Evolutionary conservation across 2,329 filamentous ascomycete genomes (phyloP).

Genomic region (Hypoxylon sp.): DNA sequence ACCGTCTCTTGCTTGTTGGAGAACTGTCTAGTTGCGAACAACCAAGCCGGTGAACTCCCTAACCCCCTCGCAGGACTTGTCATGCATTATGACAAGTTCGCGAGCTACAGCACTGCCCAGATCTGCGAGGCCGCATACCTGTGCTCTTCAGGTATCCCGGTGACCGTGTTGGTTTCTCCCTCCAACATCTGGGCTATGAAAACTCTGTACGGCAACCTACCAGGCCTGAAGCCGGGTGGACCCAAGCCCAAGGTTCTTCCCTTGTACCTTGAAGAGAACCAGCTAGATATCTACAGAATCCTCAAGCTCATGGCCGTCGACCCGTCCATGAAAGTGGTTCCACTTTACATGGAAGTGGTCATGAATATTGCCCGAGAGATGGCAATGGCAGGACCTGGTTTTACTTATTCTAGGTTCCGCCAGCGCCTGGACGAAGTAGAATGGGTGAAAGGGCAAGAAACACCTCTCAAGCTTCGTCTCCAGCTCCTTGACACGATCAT

Average conservation of each 20-base stretch:
- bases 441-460: constrained; percentile 50
- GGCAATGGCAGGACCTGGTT: constrained; percentile 48
- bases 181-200: constrained; percentile 54
- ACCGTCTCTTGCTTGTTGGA: constrained; percentile 63
- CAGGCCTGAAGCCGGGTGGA: constrained; percentile 23
- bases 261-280: constrained; percentile 54
- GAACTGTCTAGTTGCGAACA: constrained; percentile 43
- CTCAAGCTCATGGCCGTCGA: constrained; percentile 61
- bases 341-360: constrained; percentile 57
- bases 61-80: constrained; percentile 59
- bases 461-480: constrained; percentile 56
- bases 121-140: constrained; percentile 63
- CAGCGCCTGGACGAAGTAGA: constrained; percentile 42
- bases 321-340: constrained; percentile 46
- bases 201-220: constrained; percentile 52
- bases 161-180: constrained; percentile 58
- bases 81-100: constrained; percentile 61
- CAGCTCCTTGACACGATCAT: constrained; percentile 62
- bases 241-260: constrained; percentile 52
- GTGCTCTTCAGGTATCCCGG: constrained; percentile 54
- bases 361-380: constrained; percentile 58
- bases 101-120: constrained; percentile 33
- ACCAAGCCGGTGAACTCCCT: constrained; percentile 51
- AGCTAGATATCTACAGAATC: constrained; percentile 59
- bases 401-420: constrained; percentile 56